A percentile compares a stretch with the other conserved stretches of the same genome.
Evolutionary conservation across 1,139 yeast species (phyloP).

Genomic region (Meyerozyma sp.): DNA sequence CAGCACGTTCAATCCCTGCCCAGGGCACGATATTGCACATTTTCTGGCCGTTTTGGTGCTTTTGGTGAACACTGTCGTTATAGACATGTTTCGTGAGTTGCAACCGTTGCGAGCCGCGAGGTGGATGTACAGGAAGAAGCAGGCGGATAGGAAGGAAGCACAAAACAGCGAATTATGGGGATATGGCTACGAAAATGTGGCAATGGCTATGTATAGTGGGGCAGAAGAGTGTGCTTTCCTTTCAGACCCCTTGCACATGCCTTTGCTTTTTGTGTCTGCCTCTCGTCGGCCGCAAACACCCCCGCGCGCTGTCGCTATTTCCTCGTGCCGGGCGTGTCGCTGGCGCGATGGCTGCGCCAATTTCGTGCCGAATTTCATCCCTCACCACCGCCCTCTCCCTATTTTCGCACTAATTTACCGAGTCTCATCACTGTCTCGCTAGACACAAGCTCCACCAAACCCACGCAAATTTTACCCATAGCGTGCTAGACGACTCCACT

Average conservation of each 20-base stretch:
- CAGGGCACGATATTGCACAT: constrained; percentile 6
- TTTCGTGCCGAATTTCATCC: not conserved
- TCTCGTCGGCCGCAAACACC: not conserved
- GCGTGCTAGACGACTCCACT: not conserved
- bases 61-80: not conserved
- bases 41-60: not conserved
- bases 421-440: not conserved
- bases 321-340: not conserved
- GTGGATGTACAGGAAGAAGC: not conserved
- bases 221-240: too few relatives aligned
- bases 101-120: not conserved
- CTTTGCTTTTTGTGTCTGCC: not conserved
- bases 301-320: not conserved
- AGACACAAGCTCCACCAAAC: not conserved
- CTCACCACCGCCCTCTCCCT: not conserved
- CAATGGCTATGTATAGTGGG: too few relatives aligned
- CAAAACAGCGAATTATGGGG: too few relatives aligned
- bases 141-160: too few relatives aligned
- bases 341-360: not conserved
- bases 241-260: too few relatives aligned
- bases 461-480: not conserved
- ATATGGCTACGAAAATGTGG: too few relatives aligned
- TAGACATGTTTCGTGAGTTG: not conserved
- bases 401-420: constrained; percentile 1
- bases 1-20: constrained; percentile 8